phyloP scores from a whole-genome alignment of 2,329 filamentous ascomycete species.

The Cyphellophora europaea region DNA sequence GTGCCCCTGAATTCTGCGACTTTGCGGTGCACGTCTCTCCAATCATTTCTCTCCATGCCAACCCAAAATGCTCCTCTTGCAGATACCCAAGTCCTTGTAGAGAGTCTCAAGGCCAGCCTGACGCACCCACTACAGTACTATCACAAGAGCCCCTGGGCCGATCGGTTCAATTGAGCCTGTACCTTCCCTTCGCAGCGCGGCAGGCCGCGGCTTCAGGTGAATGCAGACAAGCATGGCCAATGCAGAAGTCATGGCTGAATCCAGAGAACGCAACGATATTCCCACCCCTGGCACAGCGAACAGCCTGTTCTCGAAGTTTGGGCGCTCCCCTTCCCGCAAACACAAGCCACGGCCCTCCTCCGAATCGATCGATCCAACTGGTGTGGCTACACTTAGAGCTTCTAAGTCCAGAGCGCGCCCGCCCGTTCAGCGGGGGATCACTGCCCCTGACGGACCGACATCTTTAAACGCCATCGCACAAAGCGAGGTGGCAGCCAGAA shows the following conservation, averaged over 20 bases:
- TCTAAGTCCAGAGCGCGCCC: neutral
- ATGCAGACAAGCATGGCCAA: neutral
- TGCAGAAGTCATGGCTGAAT: neutral
- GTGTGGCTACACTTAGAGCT: neutral
- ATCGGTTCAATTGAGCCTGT: too few species aligned
- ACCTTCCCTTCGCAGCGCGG: too few species aligned
- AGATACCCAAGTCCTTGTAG: too few species aligned
- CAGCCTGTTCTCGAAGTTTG: conserved; percentile 17
- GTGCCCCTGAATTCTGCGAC: too few species aligned
- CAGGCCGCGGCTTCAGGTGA: too few species aligned
- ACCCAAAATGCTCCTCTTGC: too few species aligned
- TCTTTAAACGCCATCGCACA: neutral
- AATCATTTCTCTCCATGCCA: too few species aligned
- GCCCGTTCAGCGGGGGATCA: conserved; percentile 2
- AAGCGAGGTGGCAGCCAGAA: neutral
- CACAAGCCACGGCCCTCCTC: conserved; percentile 16
- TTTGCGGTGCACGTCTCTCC: too few species aligned
- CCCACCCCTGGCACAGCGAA: neutral
- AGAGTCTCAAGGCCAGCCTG: too few species aligned
- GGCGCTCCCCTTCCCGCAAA: conserved; percentile 16
- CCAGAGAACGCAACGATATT: too few species aligned
- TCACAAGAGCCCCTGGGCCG: too few species aligned
- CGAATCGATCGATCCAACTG: conserved; percentile 11
- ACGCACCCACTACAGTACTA: too few species aligned
- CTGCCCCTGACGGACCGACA: conserved; percentile 5